Conservation (phyloP, 495 filamentous ascomycete genomes). For the Filosporella fistucella region DNA sequence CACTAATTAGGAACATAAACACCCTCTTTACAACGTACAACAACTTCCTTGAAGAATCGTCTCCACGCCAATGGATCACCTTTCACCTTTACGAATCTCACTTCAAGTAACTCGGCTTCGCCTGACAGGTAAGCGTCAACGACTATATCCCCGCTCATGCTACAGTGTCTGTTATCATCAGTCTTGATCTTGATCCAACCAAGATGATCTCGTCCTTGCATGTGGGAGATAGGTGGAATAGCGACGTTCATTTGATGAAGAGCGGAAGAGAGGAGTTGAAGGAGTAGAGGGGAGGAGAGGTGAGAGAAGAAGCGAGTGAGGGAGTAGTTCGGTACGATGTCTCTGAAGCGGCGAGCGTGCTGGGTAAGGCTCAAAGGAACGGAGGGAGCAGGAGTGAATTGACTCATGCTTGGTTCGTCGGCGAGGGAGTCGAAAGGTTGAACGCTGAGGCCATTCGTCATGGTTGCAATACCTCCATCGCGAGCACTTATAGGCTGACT, state of each 20-base stretch:
- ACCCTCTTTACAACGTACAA: conserved; percentile 76
- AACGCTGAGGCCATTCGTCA: conserved; percentile 11
- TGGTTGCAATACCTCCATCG: conserved; percentile 11
- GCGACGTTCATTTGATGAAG: conserved; percentile 80
- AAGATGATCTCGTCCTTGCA: conserved; percentile 37
- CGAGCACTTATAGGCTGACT: conserved; percentile 38
- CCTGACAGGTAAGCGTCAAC: conserved; percentile 59
- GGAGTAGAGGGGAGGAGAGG: conserved; percentile 69
- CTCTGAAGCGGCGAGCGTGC: conserved; percentile 77
- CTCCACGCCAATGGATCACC: conserved; percentile 97
- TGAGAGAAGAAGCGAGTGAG: conserved; percentile 90
- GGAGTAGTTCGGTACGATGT: conserved; percentile 75
- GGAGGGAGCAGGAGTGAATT: conserved; percentile 80
- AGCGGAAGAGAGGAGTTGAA: conserved; percentile 74
- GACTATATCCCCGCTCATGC: conserved; percentile 76
- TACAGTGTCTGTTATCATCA: conserved; percentile 73
- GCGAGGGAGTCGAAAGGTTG: conserved; percentile 56
- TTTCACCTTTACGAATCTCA: conserved; percentile 89
- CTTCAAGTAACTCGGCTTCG: conserved; percentile 63
- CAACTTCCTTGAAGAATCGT: conserved; percentile 92
- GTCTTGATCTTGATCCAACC: conserved; percentile 65
- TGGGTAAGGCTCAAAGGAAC: conserved; percentile 81
- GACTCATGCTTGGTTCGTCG: conserved; percentile 87
- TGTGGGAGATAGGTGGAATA: conserved; percentile 43
- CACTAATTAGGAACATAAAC: conserved; percentile 38